Evolutionary conservation across 2,329 filamentous ascomycete species (phyloP).

Genomic region (Aspergillus ochraceoroseus): DNA sequence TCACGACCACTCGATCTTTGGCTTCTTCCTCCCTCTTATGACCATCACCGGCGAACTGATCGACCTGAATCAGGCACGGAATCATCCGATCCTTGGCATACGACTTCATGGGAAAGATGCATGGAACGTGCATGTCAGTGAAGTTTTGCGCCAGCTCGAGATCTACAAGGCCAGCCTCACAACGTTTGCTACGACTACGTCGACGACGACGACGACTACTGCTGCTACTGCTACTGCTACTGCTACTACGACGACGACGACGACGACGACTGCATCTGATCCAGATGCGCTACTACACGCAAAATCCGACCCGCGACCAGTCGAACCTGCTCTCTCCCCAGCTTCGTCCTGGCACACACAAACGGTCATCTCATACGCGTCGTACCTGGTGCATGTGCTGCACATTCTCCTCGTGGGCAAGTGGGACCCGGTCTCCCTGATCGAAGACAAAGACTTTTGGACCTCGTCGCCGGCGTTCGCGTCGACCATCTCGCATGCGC

Average conservation of each 20-base stretch:
- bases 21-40: slow-evolving; percentile 92
- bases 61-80: slow-evolving; percentile 81
- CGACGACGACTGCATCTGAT: slow-evolving; percentile 24
- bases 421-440: slow-evolving; percentile 90
- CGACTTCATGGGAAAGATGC: slow-evolving; percentile 67
- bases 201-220: too few species aligned
- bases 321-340: slow-evolving; percentile 29
- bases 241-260: too few species aligned
- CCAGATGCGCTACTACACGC: slow-evolving; percentile 46
- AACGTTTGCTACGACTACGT: slow-evolving; percentile 30
- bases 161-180: slow-evolving; percentile 72
- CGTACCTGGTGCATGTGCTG: slow-evolving; percentile 86
- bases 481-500: slow-evolving; percentile 79
- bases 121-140: slow-evolving; percentile 73
- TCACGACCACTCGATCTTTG: slow-evolving; percentile 81
- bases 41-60: slow-evolving; percentile 87
- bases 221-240: too few species aligned
- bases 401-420: slow-evolving; percentile 90
- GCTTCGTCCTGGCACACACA: slow-evolving; percentile 59
- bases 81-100: slow-evolving; percentile 77
- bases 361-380: slow-evolving; percentile 83
- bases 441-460: slow-evolving; percentile 91
- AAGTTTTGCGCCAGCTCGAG: slow-evolving; percentile 75
- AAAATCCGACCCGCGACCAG: slow-evolving; percentile 57
- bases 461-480: slow-evolving; percentile 86